phyloP scores from a whole-genome alignment of 441 rosid species.

The Rhodomyrtus psidioides region DNA sequence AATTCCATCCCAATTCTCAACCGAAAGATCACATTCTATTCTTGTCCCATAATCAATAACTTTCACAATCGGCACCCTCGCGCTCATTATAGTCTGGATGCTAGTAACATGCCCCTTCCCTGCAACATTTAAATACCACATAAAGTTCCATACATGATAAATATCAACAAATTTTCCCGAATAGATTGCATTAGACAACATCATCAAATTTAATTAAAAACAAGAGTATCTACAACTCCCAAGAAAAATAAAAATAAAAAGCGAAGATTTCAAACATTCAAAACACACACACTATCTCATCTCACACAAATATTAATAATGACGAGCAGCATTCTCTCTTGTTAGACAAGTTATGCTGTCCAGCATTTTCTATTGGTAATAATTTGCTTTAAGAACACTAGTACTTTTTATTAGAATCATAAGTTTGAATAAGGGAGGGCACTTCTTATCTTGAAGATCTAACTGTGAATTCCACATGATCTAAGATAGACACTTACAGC shows the following conservation, averaged over 20 bases:
- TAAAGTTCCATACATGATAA: neutral
- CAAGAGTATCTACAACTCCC: neutral
- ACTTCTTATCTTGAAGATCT: neutral
- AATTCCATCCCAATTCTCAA: conserved; percentile 45
- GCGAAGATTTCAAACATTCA: neutral
- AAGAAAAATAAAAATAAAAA: neutral
- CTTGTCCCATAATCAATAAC: conserved; percentile 28
- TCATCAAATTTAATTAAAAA: neutral
- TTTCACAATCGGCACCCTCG: conserved; percentile 50
- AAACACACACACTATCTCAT: neutral
- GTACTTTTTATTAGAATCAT: neutral
- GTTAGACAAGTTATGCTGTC: neutral
- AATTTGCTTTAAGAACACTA: neutral
- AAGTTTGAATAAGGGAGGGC: neutral
- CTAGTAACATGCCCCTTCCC: conserved; percentile 35
- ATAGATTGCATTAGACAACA: neutral
- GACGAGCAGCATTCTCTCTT: neutral
- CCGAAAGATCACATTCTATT: conserved; percentile 46
- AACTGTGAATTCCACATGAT: neutral
- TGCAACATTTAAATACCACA: conserved; percentile 5
- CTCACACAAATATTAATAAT: neutral
- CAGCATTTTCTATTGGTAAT: neutral
- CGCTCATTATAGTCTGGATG: conserved; percentile 26
- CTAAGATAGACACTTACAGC: neutral
- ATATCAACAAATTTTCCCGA: neutral